Percentiles rank a stretch among this genome's conserved stretches.
Conservation (phyloP, 2,329 filamentous ascomycete genomes). For the Lecanicillium sp. region DNA sequence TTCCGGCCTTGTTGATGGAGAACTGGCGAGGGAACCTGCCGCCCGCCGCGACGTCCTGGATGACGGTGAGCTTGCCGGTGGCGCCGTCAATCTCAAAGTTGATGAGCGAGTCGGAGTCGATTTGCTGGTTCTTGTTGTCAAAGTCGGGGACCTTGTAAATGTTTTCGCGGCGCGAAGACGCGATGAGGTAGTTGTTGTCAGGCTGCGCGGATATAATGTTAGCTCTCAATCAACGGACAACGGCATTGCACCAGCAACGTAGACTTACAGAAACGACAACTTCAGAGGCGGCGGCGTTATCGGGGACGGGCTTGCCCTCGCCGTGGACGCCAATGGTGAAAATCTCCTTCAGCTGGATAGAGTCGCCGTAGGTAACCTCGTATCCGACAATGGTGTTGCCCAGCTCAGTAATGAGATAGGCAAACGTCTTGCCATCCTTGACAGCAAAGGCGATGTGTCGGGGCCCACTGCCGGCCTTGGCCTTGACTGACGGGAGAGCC, state of each 20-base stretch:
- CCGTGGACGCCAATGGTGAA: slow-evolving; percentile 43
- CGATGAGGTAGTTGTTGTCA: slow-evolving; percentile 54
- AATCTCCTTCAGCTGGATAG: slow-evolving; percentile 36
- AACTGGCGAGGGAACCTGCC: slow-evolving; percentile 62
- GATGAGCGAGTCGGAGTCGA: slow-evolving; percentile 57
- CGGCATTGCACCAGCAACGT: not conserved
- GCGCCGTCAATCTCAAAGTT: slow-evolving; percentile 47
- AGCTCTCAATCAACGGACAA: no score
- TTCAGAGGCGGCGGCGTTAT: slow-evolving; percentile 43
- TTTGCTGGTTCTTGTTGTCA: slow-evolving; percentile 29
- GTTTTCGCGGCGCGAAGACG: slow-evolving; percentile 60
- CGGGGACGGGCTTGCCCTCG: slow-evolving; percentile 29
- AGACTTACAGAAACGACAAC: slow-evolving; percentile 48
- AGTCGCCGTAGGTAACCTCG: slow-evolving; percentile 41
- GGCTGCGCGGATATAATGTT: slow-evolving; percentile 31
- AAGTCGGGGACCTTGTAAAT: slow-evolving; percentile 40
- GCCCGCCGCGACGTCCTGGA: slow-evolving; percentile 54
- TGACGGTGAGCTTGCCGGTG: slow-evolving; percentile 47
- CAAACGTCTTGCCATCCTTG: slow-evolving; percentile 36
- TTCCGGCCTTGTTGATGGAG: slow-evolving; percentile 55
- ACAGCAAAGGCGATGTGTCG: slow-evolving; percentile 55
- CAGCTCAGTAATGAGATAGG: slow-evolving; percentile 57
- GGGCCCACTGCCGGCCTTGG: slow-evolving; percentile 51
- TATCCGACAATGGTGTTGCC: slow-evolving; percentile 49
- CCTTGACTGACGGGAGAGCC: slow-evolving; percentile 29